Percentiles rank a stretch among this genome's conserved stretches.
Conservation (phyloP, 2,329 filamentous ascomycete species). For the Aaosphaeria arxii region DNA sequence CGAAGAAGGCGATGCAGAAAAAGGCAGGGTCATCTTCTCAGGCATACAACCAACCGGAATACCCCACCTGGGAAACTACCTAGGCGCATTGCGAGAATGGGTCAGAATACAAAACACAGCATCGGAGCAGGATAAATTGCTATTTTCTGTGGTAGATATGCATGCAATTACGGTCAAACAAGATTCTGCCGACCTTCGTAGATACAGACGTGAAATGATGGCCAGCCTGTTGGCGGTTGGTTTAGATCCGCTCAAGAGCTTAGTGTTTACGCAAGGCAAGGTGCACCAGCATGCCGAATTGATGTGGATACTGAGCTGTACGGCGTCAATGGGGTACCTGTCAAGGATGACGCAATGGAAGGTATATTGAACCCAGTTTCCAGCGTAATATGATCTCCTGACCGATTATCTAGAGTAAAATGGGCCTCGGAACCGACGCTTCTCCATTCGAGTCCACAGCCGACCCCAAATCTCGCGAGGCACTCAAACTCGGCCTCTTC, state of each 20-base stretch:
- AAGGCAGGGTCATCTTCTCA: conserved; percentile 66
- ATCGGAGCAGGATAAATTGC: conserved; percentile 53
- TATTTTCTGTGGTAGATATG: conserved; percentile 89
- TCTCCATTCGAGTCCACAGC: conserved; percentile 53
- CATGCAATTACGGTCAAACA: conserved; percentile 83
- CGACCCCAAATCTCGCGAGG: conserved; percentile 43
- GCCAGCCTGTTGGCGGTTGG: conserved; percentile 82
- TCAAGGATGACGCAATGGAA: conserved; percentile 99
- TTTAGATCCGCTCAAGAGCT: conserved; percentile 71
- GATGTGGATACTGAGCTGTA: conserved; percentile 96
- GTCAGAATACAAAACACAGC: conserved; percentile 70
- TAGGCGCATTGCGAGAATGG: conserved; percentile 87
- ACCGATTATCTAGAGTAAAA: background rate
- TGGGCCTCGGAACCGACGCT: conserved; percentile 53
- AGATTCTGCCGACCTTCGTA: conserved; percentile 57
- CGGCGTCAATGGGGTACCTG: conserved; percentile 89
- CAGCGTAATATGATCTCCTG: background rate
- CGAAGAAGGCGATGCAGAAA: too few species aligned
- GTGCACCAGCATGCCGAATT: conserved; percentile 81
- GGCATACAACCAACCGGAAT: conserved; percentile 95
- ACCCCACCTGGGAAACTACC: conserved; percentile 92
- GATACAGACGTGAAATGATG: conserved; percentile 69
- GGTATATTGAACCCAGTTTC: conserved; percentile 46
- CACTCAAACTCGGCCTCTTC: conserved; percentile 83
- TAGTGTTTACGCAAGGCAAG: conserved; percentile 78